These are phyloP conservation scores for Thalassiosira hispida DNA, from an alignment of 352 stramenopile genomes.

Conservation along the genomic window DNA sequence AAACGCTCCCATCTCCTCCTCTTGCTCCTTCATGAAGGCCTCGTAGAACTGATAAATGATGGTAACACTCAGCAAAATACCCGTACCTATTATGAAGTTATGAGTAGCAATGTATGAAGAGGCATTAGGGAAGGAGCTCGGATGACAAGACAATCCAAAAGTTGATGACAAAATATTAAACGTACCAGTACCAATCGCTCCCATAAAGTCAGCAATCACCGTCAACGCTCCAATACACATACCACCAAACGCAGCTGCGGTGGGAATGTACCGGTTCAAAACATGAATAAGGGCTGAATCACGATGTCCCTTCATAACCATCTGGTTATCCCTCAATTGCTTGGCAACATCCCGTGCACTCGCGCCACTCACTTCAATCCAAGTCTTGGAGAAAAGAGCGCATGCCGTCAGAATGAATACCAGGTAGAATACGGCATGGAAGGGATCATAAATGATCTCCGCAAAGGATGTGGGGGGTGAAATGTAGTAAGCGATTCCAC, in stretches of 20 bases:
- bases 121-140: no score
- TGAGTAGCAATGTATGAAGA: no score
- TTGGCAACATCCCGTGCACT: slow-evolving; percentile 97
- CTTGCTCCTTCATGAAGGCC: slow-evolving; percentile 93
- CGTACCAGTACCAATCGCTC: slow-evolving; percentile 93
- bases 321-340: slow-evolving; percentile 98
- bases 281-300: slow-evolving; percentile 97
- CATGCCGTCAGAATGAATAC: slow-evolving; percentile 98
- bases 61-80: slow-evolving; percentile 98
- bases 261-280: slow-evolving; percentile 99
- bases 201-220: slow-evolving; percentile 98
- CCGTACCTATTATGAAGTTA: slow-evolving; percentile 88
- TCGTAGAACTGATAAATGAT: slow-evolving; percentile 99
- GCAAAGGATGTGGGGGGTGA: slow-evolving; percentile 93
- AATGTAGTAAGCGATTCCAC: slow-evolving; percentile 98
- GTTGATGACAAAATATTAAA: no score
- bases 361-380: slow-evolving; percentile 99
- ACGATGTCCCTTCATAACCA: slow-evolving; percentile 99
- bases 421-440: slow-evolving; percentile 99
- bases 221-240: slow-evolving; percentile 99
- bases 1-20: slow-evolving; percentile 81
- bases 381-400: slow-evolving; percentile 99
- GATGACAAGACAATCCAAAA: no score
- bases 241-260: slow-evolving; percentile 97
- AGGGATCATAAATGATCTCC: slow-evolving; percentile 97